Evolutionary conservation across 2,329 filamentous ascomycete genomes (phyloP).

Genomic region (Penicillium sp.): DNA sequence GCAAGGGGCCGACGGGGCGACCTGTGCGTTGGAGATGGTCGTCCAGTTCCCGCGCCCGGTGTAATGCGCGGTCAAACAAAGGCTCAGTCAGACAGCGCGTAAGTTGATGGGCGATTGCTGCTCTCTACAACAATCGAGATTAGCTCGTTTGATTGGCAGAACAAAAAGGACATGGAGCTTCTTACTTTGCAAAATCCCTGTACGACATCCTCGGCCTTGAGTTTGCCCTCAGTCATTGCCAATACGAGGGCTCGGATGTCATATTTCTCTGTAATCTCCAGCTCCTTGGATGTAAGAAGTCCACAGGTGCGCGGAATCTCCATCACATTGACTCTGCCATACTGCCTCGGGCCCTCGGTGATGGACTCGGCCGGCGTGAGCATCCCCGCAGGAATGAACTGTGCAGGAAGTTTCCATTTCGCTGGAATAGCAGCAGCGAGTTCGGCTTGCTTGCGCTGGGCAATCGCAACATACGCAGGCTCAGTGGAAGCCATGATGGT

Average conservation of each 20-base stretch:
- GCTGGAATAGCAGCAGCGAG: conserved; percentile 40
- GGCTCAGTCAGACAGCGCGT: conserved; percentile 56
- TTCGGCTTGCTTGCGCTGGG: conserved; percentile 40
- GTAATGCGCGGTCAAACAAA: conserved; percentile 53
- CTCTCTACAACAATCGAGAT: conserved; percentile 24
- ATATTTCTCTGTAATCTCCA: conserved; percentile 58
- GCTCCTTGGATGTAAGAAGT: conserved; percentile 52
- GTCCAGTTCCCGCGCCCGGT: conserved; percentile 52
- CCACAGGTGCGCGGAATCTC: conserved; percentile 55
- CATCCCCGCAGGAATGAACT: conserved; percentile 36
- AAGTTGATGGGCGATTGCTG: conserved; percentile 43
- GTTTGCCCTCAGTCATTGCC: conserved; percentile 33
- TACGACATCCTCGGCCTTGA: conserved; percentile 49
- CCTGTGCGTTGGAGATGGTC: conserved; percentile 41
- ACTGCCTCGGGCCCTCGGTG: conserved; percentile 30
- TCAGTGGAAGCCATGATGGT: conserved; percentile 19
- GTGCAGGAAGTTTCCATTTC: conserved; percentile 39
- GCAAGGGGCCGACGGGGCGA: conserved; percentile 57
- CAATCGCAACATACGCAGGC: conserved; percentile 33
- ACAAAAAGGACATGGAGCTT: neutral
- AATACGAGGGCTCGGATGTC: conserved; percentile 44
- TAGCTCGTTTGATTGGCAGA: neutral
- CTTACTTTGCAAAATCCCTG: conserved; percentile 56
- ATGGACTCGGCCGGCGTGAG: conserved; percentile 38
- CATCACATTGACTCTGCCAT: conserved; percentile 43